phyloP scores from a whole-genome alignment of 441 rosid species.

The Erysimum cheiri region DNA sequence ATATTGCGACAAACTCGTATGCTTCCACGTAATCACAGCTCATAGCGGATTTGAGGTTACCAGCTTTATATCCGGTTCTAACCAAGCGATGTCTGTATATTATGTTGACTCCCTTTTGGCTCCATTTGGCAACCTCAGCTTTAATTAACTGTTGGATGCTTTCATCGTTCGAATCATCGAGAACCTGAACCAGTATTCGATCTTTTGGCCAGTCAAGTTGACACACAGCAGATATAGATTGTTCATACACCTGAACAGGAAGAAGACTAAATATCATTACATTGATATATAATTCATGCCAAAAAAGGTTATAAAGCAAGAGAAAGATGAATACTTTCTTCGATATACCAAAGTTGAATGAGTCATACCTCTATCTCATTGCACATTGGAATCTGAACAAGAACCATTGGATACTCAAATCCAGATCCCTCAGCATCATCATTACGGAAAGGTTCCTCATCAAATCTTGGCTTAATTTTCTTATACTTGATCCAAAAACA shows the following conservation, averaged over 20 bases:
- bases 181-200: constrained; percentile 76
- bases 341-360: background rate
- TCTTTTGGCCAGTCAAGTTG: constrained; percentile 95
- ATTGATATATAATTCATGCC: background rate
- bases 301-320: constrained; percentile 1
- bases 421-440: constrained; percentile 64
- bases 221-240: constrained; percentile 91
- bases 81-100: constrained; percentile 77
- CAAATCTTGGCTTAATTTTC: constrained; percentile 71
- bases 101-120: constrained; percentile 76
- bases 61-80: constrained; percentile 95
- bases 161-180: constrained; percentile 88
- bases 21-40: constrained; percentile 76
- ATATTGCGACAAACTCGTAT: constrained; percentile 88
- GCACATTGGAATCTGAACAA: constrained; percentile 97
- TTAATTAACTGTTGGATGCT: constrained; percentile 72
- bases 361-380: constrained; percentile 85
- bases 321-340: background rate
- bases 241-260: constrained; percentile 78
- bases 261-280: constrained; percentile 23
- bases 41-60: constrained; percentile 97
- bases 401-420: constrained; percentile 82
- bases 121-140: constrained; percentile 81
- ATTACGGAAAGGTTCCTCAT: constrained; percentile 66
- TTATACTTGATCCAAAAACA: constrained; percentile 90